A percentile compares a stretch with the other conserved stretches of the same genome.
Conservation (phyloP, 2,329 filamentous ascomycete genomes). For the Anthostomella pinea region DNA sequence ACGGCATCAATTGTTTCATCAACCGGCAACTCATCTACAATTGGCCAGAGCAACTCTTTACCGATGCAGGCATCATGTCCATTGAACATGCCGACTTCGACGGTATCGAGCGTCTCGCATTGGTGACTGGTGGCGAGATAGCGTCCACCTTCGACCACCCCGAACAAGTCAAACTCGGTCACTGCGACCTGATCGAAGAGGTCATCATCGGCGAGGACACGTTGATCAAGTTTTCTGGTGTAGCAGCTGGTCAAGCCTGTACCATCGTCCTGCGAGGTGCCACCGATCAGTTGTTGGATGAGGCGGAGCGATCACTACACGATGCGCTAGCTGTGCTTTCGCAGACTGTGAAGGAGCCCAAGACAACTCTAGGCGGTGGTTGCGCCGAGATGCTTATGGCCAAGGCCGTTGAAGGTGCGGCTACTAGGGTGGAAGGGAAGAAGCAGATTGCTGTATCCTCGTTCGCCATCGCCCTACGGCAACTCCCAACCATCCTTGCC, state of each 20-base stretch:
- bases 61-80: slow-evolving; percentile 94
- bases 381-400: slow-evolving; percentile 99
- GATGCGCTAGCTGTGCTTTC: slow-evolving; percentile 95
- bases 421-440: slow-evolving; percentile 94
- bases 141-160: slow-evolving; percentile 97
- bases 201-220: slow-evolving; percentile 98
- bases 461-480: slow-evolving; percentile 84
- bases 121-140: slow-evolving; percentile 97
- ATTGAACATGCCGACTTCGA: slow-evolving; percentile 99
- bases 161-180: slow-evolving; percentile 91
- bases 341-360: slow-evolving; percentile 91
- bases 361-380: slow-evolving; percentile 90
- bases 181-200: slow-evolving; percentile 95
- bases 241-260: slow-evolving; percentile 89
- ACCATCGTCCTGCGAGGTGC: slow-evolving; percentile 95
- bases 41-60: slow-evolving; percentile 98
- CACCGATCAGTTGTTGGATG: slow-evolving; percentile 93
- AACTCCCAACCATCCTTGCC: slow-evolving; percentile 92
- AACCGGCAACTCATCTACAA: slow-evolving; percentile 99
- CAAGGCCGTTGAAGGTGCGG: slow-evolving; percentile 91
- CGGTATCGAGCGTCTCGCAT: slow-evolving; percentile 88
- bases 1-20: slow-evolving; percentile 99
- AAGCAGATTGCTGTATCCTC: slow-evolving; percentile 89
- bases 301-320: slow-evolving; percentile 93
- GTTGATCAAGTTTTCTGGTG: slow-evolving; percentile 94